These are phyloP conservation scores for Zymoseptoria crescenta DNA, from an alignment of 2,329 filamentous ascomycete genomes.

Conservation along the genomic window DNA sequence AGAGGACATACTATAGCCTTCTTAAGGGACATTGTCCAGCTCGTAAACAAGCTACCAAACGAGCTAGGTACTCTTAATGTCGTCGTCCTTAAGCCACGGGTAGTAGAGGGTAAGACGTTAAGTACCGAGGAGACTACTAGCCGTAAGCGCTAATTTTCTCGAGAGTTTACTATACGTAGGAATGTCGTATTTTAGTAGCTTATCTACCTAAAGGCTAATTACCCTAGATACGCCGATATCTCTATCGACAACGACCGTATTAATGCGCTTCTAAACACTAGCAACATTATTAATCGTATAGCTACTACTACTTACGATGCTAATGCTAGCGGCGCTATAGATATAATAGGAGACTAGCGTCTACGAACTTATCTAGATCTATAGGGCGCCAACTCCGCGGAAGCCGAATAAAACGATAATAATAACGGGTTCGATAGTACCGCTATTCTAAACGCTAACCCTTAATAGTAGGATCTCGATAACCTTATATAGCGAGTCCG, in stretches of 20 bases:
- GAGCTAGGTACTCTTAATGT: too few relatives aligned
- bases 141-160: not conserved
- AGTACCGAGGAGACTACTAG: not conserved
- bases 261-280: not conserved
- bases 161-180: not conserved
- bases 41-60: too few relatives aligned
- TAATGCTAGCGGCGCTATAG: too few relatives aligned
- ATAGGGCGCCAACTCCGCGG: too few relatives aligned
- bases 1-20: too few relatives aligned
- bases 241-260: not conserved
- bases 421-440: too few relatives aligned
- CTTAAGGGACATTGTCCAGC: too few relatives aligned
- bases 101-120: not conserved
- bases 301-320: not conserved
- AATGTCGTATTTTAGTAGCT: not conserved
- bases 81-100: too few relatives aligned
- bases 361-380: not conserved
- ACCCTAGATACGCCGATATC: not conserved
- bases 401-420: too few relatives aligned
- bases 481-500: not conserved
- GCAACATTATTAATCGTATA: not conserved
- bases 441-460: too few relatives aligned
- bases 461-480: not conserved
- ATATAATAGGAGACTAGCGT: not conserved
- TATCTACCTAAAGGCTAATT: too few relatives aligned